A percentile compares a stretch with the other conserved stretches of the same genome.
phyloP scores from a whole-genome alignment of 2,329 filamentous ascomycete species.

The Monosporascus sp. region DNA sequence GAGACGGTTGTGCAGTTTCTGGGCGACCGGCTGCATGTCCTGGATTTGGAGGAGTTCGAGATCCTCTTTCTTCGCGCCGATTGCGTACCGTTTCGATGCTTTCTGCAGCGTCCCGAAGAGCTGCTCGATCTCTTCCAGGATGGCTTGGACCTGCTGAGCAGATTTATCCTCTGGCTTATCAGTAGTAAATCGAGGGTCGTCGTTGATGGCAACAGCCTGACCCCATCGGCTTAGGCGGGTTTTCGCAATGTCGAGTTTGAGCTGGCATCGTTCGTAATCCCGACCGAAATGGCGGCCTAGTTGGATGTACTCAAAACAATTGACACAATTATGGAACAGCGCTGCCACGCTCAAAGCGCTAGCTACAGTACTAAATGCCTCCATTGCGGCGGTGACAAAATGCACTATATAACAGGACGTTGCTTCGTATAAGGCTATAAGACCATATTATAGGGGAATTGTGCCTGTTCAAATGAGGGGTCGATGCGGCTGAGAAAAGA shows the following conservation, averaged over 20 bases:
- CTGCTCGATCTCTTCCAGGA: slow-evolving; percentile 20
- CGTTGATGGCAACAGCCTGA: slow-evolving; percentile 24
- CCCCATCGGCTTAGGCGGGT: slow-evolving; percentile 31
- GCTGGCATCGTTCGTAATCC: slow-evolving; percentile 29
- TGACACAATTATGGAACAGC: slow-evolving; percentile 33
- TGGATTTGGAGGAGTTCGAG: slow-evolving; percentile 2
- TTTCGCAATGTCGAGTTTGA: slow-evolving; percentile 27
- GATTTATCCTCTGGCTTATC: slow-evolving; percentile 8
- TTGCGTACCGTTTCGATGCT: slow-evolving; percentile 19
- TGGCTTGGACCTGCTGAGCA: slow-evolving; percentile 7
- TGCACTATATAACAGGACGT: background rate
- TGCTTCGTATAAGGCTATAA: background rate
- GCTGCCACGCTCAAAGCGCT: slow-evolving; percentile 30
- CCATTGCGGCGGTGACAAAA: slow-evolving; percentile 13
- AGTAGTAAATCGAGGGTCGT: slow-evolving; percentile 18
- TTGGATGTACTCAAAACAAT: slow-evolving; percentile 37
- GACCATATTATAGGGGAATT: background rate
- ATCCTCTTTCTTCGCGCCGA: slow-evolving; percentile 3
- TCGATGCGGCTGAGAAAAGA: slow-evolving; percentile 1
- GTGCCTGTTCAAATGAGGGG: slow-evolving; percentile 1
- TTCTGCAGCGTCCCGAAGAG: slow-evolving; percentile 19
- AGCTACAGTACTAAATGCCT: slow-evolving; percentile 18
- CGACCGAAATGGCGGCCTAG: slow-evolving; percentile 28
- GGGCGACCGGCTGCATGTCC: slow-evolving; percentile 7
- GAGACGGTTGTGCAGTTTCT: slow-evolving; percentile 8